Conservation (phyloP, 805 yeast species). For the Ascoidea tarda region DNA sequence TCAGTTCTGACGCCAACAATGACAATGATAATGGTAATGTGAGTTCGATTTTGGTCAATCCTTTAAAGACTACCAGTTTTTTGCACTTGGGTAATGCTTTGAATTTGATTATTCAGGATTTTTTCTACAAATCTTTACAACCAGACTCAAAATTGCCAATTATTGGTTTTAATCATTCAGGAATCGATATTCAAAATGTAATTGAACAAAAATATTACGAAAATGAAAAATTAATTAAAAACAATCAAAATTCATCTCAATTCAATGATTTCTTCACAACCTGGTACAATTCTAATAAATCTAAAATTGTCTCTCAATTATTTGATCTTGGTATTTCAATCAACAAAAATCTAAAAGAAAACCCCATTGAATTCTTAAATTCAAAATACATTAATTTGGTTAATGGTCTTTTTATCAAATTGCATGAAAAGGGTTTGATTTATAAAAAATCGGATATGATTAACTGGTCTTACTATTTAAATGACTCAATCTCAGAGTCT, state of each 20-base stretch:
- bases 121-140: slow-evolving; percentile 91
- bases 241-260: too few species aligned
- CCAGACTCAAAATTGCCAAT: slow-evolving; percentile 87
- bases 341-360: slow-evolving; percentile 58
- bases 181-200: slow-evolving; percentile 96
- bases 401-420: slow-evolving; percentile 40
- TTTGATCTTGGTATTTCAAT: slow-evolving; percentile 86
- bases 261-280: slow-evolving; percentile 89
- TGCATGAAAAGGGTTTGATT: slow-evolving; percentile 90
- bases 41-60: slow-evolving; percentile 86
- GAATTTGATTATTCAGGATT: slow-evolving; percentile 88
- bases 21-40: slow-evolving; percentile 73
- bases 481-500: slow-evolving; percentile 90
- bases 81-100: slow-evolving; percentile 97
- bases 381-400: too few species aligned
- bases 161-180: slow-evolving; percentile 98
- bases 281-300: slow-evolving; percentile 93
- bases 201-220: slow-evolving; percentile 96
- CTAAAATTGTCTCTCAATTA: slow-evolving; percentile 73
- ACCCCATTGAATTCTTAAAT: slow-evolving; percentile 64
- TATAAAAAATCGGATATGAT: slow-evolving; percentile 89
- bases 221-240: slow-evolving; percentile 43
- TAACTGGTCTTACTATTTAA: slow-evolving; percentile 91
- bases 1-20: slow-evolving; percentile 69
- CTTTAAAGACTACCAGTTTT: slow-evolving; percentile 98